Percentiles rank a stretch among this genome's conserved stretches.
Conservation (phyloP, 768 basidiomycete species). For the Crucibulum laeve region DNA sequence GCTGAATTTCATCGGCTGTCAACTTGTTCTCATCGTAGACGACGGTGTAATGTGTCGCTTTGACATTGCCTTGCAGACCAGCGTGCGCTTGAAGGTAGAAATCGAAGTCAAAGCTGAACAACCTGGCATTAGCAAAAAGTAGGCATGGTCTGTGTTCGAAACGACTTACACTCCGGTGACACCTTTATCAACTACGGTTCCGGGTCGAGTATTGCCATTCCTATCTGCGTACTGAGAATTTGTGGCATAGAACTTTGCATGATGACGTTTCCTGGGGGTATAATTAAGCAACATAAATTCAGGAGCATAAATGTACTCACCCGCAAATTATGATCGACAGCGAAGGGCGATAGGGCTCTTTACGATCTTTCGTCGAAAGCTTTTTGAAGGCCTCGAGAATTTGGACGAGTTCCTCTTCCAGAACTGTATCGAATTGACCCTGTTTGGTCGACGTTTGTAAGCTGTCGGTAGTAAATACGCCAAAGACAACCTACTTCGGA, state of each 20-base stretch:
- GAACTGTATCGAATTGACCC: constrained; percentile 70
- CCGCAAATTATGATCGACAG: constrained; percentile 79
- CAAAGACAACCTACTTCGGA: constrained; percentile 52
- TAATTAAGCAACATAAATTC: constrained; percentile 1
- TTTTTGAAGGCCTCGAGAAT: constrained; percentile 59
- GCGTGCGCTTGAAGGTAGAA: constrained; percentile 73
- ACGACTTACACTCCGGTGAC: constrained; percentile 58
- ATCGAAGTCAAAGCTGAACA: constrained; percentile 53
- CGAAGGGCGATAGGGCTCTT: constrained; percentile 49
- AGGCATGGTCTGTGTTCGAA: neutral
- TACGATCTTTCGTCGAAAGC: constrained; percentile 35
- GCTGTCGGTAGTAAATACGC: neutral
- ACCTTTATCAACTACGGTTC: constrained; percentile 78
- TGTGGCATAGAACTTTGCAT: constrained; percentile 60
- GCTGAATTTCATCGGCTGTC: constrained; percentile 69
- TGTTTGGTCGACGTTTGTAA: constrained; percentile 19
- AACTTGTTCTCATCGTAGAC: constrained; percentile 74
- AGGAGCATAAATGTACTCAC: constrained; percentile 13
- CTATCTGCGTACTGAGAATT: constrained; percentile 42
- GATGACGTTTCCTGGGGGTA: constrained; percentile 54
- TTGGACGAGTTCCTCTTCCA: constrained; percentile 56
- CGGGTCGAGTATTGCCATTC: constrained; percentile 76
- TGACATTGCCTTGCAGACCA: constrained; percentile 67
- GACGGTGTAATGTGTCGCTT: constrained; percentile 75
- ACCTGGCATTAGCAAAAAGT: constrained; percentile 11